Evolutionary conservation across 768 basidiomycete genomes (phyloP).

Genomic region (Termitomyces sp.): DNA sequence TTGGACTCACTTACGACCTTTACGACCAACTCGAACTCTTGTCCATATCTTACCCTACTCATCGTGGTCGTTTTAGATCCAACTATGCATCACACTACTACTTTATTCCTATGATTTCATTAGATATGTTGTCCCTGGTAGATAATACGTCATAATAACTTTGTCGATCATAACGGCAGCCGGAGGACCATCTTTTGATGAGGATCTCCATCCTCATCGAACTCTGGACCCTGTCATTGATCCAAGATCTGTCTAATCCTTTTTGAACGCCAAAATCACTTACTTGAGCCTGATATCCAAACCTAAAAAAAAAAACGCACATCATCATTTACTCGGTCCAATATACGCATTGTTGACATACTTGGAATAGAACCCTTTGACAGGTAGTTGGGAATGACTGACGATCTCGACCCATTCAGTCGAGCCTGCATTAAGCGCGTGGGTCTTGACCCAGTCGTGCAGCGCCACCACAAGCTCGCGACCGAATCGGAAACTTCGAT

Average conservation of each 20-base stretch:
- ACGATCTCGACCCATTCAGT: conserved; percentile 41
- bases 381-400: conserved; percentile 70
- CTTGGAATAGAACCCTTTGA: conserved; percentile 75
- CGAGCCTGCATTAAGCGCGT: conserved; percentile 31
- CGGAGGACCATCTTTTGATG: conserved; percentile 79
- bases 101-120: conserved; percentile 30
- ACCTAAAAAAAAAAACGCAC: conserved; percentile 36
- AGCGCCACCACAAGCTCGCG: conserved; percentile 59
- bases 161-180: conserved; percentile 33
- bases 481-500: conserved; percentile 64
- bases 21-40: conserved; percentile 20
- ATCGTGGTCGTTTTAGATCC: conserved; percentile 21
- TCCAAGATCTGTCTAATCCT: conserved; percentile 21
- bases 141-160: conserved; percentile 3
- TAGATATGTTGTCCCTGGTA: background rate
- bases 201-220: conserved; percentile 81
- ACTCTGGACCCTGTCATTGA: conserved; percentile 56
- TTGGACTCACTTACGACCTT: conserved; percentile 20
- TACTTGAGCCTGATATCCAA: conserved; percentile 68
- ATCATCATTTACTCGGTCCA: too few relatives aligned
- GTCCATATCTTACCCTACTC: conserved; percentile 7
- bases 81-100: conserved; percentile 21
- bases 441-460: conserved; percentile 54
- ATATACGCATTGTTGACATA: conserved; percentile 31
- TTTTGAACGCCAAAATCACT: conserved; percentile 18